Percentiles rank a stretch among this genome's conserved stretches.
phyloP scores from a whole-genome alignment of 257 asterid genomes.

The Sherardia arvensis region DNA sequence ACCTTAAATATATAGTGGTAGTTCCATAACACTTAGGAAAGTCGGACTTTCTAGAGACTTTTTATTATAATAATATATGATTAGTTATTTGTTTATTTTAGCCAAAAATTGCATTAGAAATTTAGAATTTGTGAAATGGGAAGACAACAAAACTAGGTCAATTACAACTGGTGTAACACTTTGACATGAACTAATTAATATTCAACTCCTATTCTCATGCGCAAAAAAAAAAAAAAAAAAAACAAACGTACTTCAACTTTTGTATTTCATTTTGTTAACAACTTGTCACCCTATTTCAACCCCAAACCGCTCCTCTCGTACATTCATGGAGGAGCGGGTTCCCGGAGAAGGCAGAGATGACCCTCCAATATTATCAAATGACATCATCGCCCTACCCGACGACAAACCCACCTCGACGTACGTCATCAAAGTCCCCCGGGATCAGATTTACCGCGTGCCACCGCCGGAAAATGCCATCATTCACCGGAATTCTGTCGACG shows the following conservation, averaged over 20 bases:
- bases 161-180: no score
- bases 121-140: no score
- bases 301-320: conserved; percentile 47
- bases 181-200: background rate
- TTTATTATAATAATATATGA: no score
- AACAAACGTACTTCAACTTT: conserved; percentile 14
- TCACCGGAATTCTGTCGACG: conserved; percentile 7
- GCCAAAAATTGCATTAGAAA: no score
- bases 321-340: conserved; percentile 66
- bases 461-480: conserved; percentile 66
- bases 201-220: conserved; percentile 28
- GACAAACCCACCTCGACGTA: conserved; percentile 28
- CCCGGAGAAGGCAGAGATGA: conserved; percentile 12
- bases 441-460: conserved; percentile 71
- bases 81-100: no score
- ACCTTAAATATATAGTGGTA: no score
- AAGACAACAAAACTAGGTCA: no score
- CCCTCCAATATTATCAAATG: background rate
- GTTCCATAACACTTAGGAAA: no score
- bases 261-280: conserved; percentile 10
- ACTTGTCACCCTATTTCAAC: conserved; percentile 4
- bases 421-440: conserved; percentile 62
- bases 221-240: no score
- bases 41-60: no score
- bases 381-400: background rate